Percentiles rank a stretch among this genome's conserved stretches.
Evolutionary conservation across 345 rosid genomes (phyloP).

Genomic region (Punica granatum): DNA sequence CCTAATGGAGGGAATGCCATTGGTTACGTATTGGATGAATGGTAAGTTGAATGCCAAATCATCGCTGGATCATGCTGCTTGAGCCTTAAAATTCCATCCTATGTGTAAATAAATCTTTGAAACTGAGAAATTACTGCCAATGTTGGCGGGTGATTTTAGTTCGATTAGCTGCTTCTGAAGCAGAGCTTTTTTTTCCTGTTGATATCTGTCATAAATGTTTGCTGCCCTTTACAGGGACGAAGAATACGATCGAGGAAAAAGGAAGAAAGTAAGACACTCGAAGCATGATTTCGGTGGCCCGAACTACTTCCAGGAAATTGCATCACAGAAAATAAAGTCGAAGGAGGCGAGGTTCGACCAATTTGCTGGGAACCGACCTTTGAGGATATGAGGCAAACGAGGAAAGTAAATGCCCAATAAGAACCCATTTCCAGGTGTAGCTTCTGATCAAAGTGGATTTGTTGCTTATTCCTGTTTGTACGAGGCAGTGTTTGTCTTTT

Average conservation of each 20-base stretch:
- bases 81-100: too few species aligned
- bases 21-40: constrained; percentile 79
- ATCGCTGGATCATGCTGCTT: neutral
- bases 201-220: neutral
- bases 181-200: neutral
- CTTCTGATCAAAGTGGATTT: neutral
- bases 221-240: constrained; percentile 55
- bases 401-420: neutral
- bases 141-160: neutral
- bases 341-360: constrained; percentile 31
- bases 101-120: neutral
- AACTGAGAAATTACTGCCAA: neutral
- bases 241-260: constrained; percentile 89
- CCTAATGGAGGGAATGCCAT: constrained; percentile 22
- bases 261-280: constrained; percentile 56
- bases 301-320: constrained; percentile 71
- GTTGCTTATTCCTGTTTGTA: neutral
- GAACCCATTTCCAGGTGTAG: neutral
- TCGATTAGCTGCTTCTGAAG: neutral
- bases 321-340: constrained; percentile 32
- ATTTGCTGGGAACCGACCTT: constrained; percentile 33
- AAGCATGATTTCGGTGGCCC: constrained; percentile 43
- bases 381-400: constrained; percentile 40
- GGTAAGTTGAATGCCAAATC: constrained; percentile 38
- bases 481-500: neutral